Percentiles rank a stretch among this genome's conserved stretches.
Conservation (phyloP, 2,329 filamentous ascomycete species). For the Aspergillus viridinutans region DNA sequence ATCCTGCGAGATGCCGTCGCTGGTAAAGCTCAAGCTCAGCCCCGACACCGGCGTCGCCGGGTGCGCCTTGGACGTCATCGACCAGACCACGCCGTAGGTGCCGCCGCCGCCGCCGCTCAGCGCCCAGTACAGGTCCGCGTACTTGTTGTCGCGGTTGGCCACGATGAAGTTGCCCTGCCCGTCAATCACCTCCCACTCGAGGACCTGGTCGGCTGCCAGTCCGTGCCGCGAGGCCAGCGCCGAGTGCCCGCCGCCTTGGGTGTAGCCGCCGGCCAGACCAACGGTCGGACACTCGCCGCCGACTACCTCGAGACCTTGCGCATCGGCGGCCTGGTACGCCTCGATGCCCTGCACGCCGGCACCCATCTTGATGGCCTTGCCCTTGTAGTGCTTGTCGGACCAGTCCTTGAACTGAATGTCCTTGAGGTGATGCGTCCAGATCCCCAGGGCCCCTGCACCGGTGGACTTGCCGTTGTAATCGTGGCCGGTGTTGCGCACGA, state of each 20-base stretch:
- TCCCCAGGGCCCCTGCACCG: slow-evolving; percentile 49
- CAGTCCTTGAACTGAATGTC: slow-evolving; percentile 29
- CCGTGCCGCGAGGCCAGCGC: slow-evolving; percentile 53
- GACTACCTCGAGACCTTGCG: slow-evolving; percentile 48
- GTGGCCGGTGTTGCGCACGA: slow-evolving; percentile 44
- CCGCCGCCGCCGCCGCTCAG: slow-evolving; percentile 57
- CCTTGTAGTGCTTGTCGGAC: slow-evolving; percentile 42
- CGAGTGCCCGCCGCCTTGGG: slow-evolving; percentile 58
- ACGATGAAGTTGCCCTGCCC: slow-evolving; percentile 47
- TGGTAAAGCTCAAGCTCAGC: slow-evolving; percentile 42
- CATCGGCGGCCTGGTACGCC: slow-evolving; percentile 45
- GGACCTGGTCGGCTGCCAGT: slow-evolving; percentile 56
- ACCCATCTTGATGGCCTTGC: slow-evolving; percentile 51
- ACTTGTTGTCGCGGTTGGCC: slow-evolving; percentile 42
- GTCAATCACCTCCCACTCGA: slow-evolving; percentile 56
- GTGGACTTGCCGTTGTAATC: slow-evolving; percentile 53
- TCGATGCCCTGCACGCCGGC: slow-evolving; percentile 52
- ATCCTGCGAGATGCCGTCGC: slow-evolving; percentile 33
- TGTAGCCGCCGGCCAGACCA: slow-evolving; percentile 57
- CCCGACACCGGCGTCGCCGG: slow-evolving; percentile 42
- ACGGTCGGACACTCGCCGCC: slow-evolving; percentile 55
- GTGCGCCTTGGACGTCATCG: slow-evolving; percentile 53
- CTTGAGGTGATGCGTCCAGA: slow-evolving; percentile 34
- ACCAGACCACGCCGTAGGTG: slow-evolving; percentile 55
- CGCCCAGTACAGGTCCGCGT: slow-evolving; percentile 60